These are phyloP conservation scores for Grosmannia huntii DNA, from an alignment of 2,329 filamentous ascomycete genomes.

Conservation along the genomic window DNA sequence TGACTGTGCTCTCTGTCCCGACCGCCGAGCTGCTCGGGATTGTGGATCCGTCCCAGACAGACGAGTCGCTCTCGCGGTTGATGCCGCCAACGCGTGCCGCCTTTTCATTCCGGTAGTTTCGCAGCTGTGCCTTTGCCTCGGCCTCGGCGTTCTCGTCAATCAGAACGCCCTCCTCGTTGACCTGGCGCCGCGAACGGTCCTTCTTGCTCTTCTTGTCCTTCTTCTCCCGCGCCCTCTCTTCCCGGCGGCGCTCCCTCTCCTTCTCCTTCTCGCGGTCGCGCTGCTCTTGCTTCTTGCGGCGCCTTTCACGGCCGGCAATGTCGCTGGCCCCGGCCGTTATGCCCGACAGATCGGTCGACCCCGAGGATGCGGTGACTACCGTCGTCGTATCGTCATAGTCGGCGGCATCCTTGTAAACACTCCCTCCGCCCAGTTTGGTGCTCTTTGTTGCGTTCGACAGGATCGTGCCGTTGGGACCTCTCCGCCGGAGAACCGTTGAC, in stretches of 20 bases:
- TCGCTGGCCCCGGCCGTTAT: constrained; percentile 47
- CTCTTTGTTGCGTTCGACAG: constrained; percentile 70
- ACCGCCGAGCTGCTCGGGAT: constrained; percentile 47
- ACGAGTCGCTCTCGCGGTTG: constrained; percentile 70
- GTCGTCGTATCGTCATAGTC: constrained; percentile 31
- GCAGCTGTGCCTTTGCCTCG: constrained; percentile 54
- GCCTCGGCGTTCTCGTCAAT: constrained; percentile 52
- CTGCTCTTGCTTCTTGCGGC: constrained; percentile 37
- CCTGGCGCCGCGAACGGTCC: constrained; percentile 23
- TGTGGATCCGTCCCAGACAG: constrained; percentile 61
- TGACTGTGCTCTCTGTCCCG: constrained; percentile 28
- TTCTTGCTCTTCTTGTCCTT: constrained; percentile 26
- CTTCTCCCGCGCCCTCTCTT: constrained; percentile 23
- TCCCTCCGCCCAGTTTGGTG: constrained; percentile 78
- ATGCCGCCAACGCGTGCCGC: constrained; percentile 78
- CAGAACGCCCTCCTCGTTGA: constrained; percentile 47
- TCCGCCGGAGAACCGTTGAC: constrained; percentile 76
- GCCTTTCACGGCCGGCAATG: constrained; percentile 40
- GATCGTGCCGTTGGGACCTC: constrained; percentile 78
- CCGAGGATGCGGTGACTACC: constrained; percentile 18
- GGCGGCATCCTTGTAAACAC: constrained; percentile 63
- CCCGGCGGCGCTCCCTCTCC: constrained; percentile 24
- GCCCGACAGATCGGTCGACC: constrained; percentile 29
- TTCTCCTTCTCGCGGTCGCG: constrained; percentile 37
- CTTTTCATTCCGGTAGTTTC: constrained; percentile 76